Base-by-base conservation (phyloP, 306 rosid species). In the Begonia loranthoides region DNA sequence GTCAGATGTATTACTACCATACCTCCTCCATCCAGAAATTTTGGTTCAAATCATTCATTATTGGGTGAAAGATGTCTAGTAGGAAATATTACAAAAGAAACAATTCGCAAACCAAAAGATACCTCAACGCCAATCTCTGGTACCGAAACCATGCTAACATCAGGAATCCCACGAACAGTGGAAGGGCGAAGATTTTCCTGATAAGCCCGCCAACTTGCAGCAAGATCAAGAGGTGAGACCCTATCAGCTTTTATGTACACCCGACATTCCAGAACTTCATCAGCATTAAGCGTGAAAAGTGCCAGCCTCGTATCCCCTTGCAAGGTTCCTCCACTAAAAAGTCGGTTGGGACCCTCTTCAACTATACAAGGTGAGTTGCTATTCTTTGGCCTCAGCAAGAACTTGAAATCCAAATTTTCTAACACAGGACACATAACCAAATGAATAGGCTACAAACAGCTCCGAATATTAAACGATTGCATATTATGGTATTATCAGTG, bases 171-270 rank as follows among this genome's bases (percentile, higher is more conserved):
- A 19, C 99, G 87, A 60, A 52, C 99, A 36, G 99, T 69, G 0
- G 99, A 90, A 24, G 95, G 88, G 64, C 99, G 83, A 38, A 90
- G 81, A 57, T 90, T 90, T 58, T 82, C 99, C 63, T 76, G 83
- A 65, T 90, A 90, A 54, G 99, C 95, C 73, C 99, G 82, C 99
- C 99, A 90, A 76, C 99, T 90, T 36, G 95, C 99, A 1, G 99
- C 99, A 62, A 90, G 99, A 64, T 90, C 95, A 69, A 90, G 82
- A 9, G 99, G 99, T 13, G 99, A 90, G 58, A 90, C 99, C 74
- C 88, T 77, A 58, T 80, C 80, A 15, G 99, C 95, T 61, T 76
- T 81, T 50, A 83, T 82, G 73, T 82, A 78, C 39, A 90, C 95
- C 57, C 73, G 79, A 62, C 78, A 86, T 83, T 90, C 95, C 5